Evolutionary conservation across 148 eudicot species (phyloP).

Genomic region (Camellia lanceoleosa): DNA sequence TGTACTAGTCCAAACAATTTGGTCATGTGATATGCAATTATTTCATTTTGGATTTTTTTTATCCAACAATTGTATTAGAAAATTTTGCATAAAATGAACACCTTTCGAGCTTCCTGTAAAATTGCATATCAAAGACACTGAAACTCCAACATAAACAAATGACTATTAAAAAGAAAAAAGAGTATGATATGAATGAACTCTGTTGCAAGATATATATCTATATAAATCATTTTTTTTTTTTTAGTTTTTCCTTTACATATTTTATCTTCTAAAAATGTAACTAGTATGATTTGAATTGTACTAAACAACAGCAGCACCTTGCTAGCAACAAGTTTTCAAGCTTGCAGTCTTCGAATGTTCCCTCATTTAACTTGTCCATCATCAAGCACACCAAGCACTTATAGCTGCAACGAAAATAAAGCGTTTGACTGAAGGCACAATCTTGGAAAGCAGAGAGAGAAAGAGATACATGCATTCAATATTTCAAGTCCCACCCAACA

Average conservation of each 20-base stretch:
- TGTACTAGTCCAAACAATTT: too few relatives aligned
- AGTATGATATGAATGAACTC: too few relatives aligned
- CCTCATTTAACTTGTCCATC: background rate
- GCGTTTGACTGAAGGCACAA: background rate
- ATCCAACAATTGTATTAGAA: too few relatives aligned
- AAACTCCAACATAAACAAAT: too few relatives aligned
- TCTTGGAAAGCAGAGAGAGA: background rate
- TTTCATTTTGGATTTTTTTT: too few relatives aligned
- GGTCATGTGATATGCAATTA: too few relatives aligned
- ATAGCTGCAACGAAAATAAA: background rate
- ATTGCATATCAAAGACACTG: too few relatives aligned
- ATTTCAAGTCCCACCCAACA: background rate
- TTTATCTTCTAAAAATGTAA: background rate
- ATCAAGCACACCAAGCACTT: background rate
- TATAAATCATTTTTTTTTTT: background rate
- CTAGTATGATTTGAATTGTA: background rate
- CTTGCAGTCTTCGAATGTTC: background rate
- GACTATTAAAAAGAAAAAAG: too few relatives aligned
- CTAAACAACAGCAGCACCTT: background rate
- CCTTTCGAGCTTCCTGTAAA: too few relatives aligned
- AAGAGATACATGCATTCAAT: background rate
- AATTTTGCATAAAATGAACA: too few relatives aligned
- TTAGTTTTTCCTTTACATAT: background rate
- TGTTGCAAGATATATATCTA: too few relatives aligned
- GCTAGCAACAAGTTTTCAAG: background rate